A percentile compares a stretch with the other conserved stretches of the same genome.
phyloP scores from a whole-genome alignment of 495 filamentous ascomycete species.

The Tuber umbilicatum region DNA sequence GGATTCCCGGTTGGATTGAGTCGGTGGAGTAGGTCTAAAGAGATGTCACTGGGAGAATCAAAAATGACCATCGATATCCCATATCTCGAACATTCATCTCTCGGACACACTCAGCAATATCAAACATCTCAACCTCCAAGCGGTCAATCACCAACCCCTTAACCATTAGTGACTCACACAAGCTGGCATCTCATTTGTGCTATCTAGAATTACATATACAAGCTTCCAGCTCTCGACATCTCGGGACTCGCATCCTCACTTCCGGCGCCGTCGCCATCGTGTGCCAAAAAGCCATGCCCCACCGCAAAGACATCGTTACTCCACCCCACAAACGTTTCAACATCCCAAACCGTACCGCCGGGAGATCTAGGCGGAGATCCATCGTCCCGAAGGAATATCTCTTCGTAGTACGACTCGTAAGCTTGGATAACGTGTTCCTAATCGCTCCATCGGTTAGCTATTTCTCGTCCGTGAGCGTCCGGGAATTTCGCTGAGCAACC shows the following conservation, averaged over 20 bases:
- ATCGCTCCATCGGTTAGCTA: constrained; percentile 6
- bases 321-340: constrained; percentile 59
- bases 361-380: constrained; percentile 18
- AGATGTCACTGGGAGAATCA: neutral
- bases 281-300: constrained; percentile 44
- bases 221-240: constrained; percentile 31
- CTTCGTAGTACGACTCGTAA: constrained; percentile 56
- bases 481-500: constrained; percentile 5
- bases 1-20: neutral
- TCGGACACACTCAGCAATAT: neutral
- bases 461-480: neutral
- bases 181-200: constrained; percentile 8
- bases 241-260: constrained; percentile 43
- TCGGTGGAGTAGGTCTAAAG: neutral
- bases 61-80: neutral
- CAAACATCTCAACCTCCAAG: neutral
- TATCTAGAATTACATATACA: constrained; percentile 23
- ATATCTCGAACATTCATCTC: neutral
- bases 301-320: constrained; percentile 54
- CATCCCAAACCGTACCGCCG: constrained; percentile 52
- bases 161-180: neutral
- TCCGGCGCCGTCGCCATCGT: constrained; percentile 41
- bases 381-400: constrained; percentile 28
- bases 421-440: constrained; percentile 53
- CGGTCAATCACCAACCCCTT: neutral